A percentile compares a stretch with the other conserved stretches of the same genome.
Evolutionary conservation across 306 rosid species (phyloP).

Genomic region (Dryas drummondii): DNA sequence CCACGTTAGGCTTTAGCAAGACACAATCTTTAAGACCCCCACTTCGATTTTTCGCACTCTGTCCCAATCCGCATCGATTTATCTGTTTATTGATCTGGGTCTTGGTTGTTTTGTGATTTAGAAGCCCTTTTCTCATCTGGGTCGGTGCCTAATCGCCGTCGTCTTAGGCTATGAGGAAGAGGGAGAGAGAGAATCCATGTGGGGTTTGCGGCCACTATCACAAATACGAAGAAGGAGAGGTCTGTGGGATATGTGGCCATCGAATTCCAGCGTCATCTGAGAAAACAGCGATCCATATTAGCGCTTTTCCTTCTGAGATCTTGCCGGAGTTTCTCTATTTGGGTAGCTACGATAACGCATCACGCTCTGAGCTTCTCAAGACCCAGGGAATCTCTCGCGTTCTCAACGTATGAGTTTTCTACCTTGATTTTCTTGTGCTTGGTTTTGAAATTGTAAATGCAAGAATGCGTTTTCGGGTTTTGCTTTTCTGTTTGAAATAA

Average conservation of each 20-base stretch:
- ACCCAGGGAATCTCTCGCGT: constrained; percentile 93
- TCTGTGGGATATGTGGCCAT: constrained; percentile 95
- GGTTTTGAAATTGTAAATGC: neutral
- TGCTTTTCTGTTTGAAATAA: neutral
- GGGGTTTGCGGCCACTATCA: constrained; percentile 98
- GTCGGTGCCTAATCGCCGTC: constrained; percentile 25
- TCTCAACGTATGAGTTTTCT: constrained; percentile 61
- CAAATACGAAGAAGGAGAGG: constrained; percentile 96
- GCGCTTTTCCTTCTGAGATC: constrained; percentile 91
- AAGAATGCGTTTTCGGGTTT: neutral
- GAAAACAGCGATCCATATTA: constrained; percentile 63
- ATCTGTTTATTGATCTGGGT: constrained; percentile 41
- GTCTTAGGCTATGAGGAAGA: constrained; percentile 69
- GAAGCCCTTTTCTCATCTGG: constrained; percentile 37
- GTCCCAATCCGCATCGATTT: constrained; percentile 1
- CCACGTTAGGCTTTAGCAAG: constrained; percentile 10
- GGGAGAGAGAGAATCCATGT: constrained; percentile 99
- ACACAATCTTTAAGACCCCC: constrained; percentile 10
- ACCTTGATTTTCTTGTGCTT: neutral
- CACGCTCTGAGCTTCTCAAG: constrained; percentile 95
- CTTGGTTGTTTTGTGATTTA: constrained; percentile 19
- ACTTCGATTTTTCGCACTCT: neutral
- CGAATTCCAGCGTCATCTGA: constrained; percentile 76
- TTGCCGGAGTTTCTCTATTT: constrained; percentile 86
- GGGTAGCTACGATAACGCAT: constrained; percentile 97